phyloP scores from a whole-genome alignment of 2,329 filamentous ascomycete genomes.

The Ascochyta viciae-villosae region DNA sequence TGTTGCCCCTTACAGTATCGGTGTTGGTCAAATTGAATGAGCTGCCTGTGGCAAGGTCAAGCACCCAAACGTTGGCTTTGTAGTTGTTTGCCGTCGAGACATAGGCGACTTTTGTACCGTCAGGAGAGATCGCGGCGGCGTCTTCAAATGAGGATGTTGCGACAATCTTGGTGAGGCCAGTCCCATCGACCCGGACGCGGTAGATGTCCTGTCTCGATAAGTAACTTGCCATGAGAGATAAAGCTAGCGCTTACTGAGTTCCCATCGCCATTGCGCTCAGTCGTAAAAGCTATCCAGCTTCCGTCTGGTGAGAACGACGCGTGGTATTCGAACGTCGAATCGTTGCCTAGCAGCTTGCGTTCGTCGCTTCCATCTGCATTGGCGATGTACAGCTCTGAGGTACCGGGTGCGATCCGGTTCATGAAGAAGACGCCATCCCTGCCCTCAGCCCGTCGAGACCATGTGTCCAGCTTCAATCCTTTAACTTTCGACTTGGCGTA shows the following conservation, averaged over 20 bases:
- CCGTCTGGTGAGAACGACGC: background rate
- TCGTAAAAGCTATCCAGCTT: background rate
- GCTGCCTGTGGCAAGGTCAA: slow-evolving; percentile 46
- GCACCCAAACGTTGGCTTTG: slow-evolving; percentile 52
- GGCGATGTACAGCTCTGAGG: slow-evolving; percentile 38
- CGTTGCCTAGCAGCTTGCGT: slow-evolving; percentile 37
- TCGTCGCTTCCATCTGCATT: slow-evolving; percentile 52
- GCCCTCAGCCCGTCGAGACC: slow-evolving; percentile 3
- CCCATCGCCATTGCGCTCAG: background rate
- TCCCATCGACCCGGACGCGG: background rate
- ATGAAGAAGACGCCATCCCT: slow-evolving; percentile 36
- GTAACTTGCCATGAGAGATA: background rate
- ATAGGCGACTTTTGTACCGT: slow-evolving; percentile 50
- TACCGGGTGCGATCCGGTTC: slow-evolving; percentile 49
- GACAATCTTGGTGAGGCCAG: slow-evolving; percentile 41
- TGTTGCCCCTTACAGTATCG: slow-evolving; percentile 23
- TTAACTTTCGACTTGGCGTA: background rate
- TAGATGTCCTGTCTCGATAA: background rate
- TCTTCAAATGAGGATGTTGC: slow-evolving; percentile 50
- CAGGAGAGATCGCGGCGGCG: slow-evolving; percentile 47
- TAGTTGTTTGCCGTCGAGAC: slow-evolving; percentile 50
- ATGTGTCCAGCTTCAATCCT: background rate
- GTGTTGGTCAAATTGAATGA: slow-evolving; percentile 50
- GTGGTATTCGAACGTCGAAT: slow-evolving; percentile 17
- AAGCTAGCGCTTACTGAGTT: background rate